Base-by-base conservation (phyloP, 1,284 basidiomycete species). In the Ganoderma multipileum region DNA sequence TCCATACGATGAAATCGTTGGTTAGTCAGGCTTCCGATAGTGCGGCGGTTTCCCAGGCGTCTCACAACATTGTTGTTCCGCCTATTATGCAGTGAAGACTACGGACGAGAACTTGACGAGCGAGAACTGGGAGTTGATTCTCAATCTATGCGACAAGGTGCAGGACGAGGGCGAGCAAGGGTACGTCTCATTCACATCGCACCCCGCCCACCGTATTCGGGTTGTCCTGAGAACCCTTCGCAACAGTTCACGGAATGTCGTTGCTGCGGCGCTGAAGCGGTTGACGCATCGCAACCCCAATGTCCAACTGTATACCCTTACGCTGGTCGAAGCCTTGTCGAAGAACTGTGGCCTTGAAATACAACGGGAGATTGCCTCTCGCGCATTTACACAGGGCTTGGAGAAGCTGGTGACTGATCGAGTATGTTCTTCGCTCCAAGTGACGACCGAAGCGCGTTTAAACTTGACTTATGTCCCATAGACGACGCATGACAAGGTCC, bases 81-180 rank as follows among this genome's bases (percentile, higher is more conserved):
- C 52, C 68, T 70, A 71, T 41, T 55, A 26, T 50, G 47, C 80
- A 97, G 95, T 82, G 76, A 96, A 97, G 83, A 95, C 97, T 36
- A 98, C 97, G 20, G 95, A 97, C 79, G 97, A 98, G 86, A 96
- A 95, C 80, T 85, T 97, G 66, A 97, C 96, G 1, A 86, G 88
- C 68, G 97, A 98, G 83, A 95, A 98, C 80, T 99, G 97, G 97
- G 96, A 97, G 80, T 84, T 96, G 68, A 96, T 98, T 72, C 81
- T 99, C 63, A 95, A 95, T 76, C 83, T 99, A n/a, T 98, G 96
- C 78, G 98, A 99, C 83, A 98, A 98, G 82, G 95, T 99, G 5
- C 85, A 88, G 14, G 95, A 96, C 14, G 96, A 98, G 71, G 93
- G 94, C 6, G 88, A 91, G 75, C 81, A 86, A 68, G 95, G 95